Evolutionary conservation across 179 eudicot genomes (phyloP).

Genomic region (Silene vulgaris): DNA sequence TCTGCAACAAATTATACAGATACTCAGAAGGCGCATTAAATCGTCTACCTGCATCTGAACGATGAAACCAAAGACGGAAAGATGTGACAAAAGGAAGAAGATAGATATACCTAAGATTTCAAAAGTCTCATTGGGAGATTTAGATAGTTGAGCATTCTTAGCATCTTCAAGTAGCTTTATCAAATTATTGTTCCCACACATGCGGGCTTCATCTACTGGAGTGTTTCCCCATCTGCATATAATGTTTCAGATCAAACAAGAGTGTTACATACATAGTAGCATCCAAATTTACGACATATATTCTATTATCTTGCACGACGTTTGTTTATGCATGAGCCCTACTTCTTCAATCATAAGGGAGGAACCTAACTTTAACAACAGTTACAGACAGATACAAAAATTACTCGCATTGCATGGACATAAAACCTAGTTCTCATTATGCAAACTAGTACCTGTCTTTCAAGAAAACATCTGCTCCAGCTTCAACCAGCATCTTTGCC

Average conservation of each 20-base stretch:
- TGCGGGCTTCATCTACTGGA: conserved; percentile 64
- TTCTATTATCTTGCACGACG: no score
- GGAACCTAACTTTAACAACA: no score
- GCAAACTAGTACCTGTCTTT: conserved; percentile 52
- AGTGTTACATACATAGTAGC: background rate
- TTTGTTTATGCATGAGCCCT: no score
- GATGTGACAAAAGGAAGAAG: background rate
- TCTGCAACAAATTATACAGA: conserved; percentile 26
- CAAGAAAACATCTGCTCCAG: conserved; percentile 57
- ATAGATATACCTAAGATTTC: conserved; percentile 31
- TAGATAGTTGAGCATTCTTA: conserved; percentile 39
- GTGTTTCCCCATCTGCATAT: conserved; percentile 70
- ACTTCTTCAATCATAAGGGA: no score
- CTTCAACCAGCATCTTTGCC: conserved; percentile 50
- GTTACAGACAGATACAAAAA: background rate
- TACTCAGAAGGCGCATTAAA: background rate
- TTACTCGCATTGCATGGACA: background rate
- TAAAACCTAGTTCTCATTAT: background rate
- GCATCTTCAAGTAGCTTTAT: conserved; percentile 61
- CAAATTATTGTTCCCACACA: conserved; percentile 52
- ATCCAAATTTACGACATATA: background rate
- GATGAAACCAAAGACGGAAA: background rate
- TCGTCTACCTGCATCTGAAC: background rate
- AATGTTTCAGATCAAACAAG: background rate
- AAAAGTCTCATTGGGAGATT: conserved; percentile 22